Evolutionary conservation across 2,329 filamentous ascomycete species (phyloP).

Genomic region (Fusarium pseudonygamai): DNA sequence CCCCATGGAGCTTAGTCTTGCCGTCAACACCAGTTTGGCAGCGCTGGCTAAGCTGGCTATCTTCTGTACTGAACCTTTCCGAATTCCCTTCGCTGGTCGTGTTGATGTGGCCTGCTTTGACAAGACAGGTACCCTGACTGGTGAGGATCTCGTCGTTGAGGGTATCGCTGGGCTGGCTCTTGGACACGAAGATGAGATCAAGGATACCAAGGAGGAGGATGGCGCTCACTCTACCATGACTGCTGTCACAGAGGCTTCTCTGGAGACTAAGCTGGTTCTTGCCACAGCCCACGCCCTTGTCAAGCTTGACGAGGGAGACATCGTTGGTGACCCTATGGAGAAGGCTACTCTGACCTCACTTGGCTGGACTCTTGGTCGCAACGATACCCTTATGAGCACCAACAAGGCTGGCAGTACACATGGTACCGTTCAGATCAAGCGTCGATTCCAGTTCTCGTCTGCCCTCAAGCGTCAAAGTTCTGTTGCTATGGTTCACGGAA

Average conservation of each 20-base stretch:
- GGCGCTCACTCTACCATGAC: slow-evolving; percentile 85
- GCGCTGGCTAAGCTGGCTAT: slow-evolving; percentile 95
- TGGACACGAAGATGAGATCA: slow-evolving; percentile 68
- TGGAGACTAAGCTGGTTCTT: slow-evolving; percentile 91
- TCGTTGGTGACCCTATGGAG: slow-evolving; percentile 99
- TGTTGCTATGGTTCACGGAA: slow-evolving; percentile 81
- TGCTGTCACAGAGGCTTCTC: slow-evolving; percentile 72
- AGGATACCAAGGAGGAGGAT: slow-evolving; percentile 74
- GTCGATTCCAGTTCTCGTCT: slow-evolving; percentile 98
- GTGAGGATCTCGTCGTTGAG: slow-evolving; percentile 95
- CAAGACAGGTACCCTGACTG: slow-evolving; percentile 96
- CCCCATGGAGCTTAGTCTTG: slow-evolving; percentile 96
- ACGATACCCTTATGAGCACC: slow-evolving; percentile 80
- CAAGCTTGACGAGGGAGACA: slow-evolving; percentile 94
- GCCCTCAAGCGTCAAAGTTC: slow-evolving; percentile 96
- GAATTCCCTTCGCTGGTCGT: slow-evolving; percentile 94
- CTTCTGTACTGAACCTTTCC: slow-evolving; percentile 98
- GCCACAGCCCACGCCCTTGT: slow-evolving; percentile 96
- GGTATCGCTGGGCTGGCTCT: slow-evolving; percentile 91
- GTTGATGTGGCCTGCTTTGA: slow-evolving; percentile 98
- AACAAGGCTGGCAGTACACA: slow-evolving; percentile 49
- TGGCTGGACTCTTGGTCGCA: slow-evolving; percentile 91
- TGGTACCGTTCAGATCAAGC: slow-evolving; percentile 91
- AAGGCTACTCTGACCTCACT: slow-evolving; percentile 92
- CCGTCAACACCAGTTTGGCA: slow-evolving; percentile 96